These are phyloP conservation scores for Epichloe sp. DNA, from an alignment of 2,329 filamentous ascomycete genomes.

Conservation along the genomic window DNA sequence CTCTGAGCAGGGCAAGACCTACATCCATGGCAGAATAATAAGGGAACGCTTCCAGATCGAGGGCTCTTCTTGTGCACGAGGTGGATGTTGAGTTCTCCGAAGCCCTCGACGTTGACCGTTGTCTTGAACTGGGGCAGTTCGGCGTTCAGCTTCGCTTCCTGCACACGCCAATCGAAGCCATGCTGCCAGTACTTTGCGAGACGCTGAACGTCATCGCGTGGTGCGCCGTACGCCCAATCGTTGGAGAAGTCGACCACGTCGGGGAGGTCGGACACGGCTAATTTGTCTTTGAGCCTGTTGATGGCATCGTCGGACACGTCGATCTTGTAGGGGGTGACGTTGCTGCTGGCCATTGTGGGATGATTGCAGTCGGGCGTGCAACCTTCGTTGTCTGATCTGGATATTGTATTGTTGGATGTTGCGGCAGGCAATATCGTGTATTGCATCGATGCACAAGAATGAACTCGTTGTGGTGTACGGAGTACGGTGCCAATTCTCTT, in stretches of 20 bases:
- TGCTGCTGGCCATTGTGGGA: slow-evolving; percentile 2
- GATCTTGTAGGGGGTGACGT: slow-evolving; percentile 21
- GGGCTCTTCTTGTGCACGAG: slow-evolving; percentile 46
- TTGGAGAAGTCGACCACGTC: slow-evolving; percentile 19
- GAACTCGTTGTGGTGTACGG: too few species aligned
- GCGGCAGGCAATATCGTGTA: too few species aligned
- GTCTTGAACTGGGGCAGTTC: slow-evolving; percentile 43
- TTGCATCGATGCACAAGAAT: too few species aligned
- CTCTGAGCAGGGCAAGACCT: neutral
- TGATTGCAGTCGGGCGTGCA: neutral
- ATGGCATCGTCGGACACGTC: slow-evolving; percentile 19
- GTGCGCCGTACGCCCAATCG: slow-evolving; percentile 19
- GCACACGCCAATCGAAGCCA: slow-evolving; percentile 49
- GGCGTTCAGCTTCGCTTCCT: slow-evolving; percentile 43
- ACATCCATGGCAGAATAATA: slow-evolving; percentile 37
- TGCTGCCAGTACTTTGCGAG: slow-evolving; percentile 24
- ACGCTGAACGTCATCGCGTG: slow-evolving; percentile 20
- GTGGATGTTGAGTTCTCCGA: slow-evolving; percentile 47
- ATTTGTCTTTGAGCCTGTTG: slow-evolving; percentile 17
- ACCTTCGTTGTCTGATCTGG: neutral
- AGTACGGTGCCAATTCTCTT: neutral
- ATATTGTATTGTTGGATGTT: too few species aligned
- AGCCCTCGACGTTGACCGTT: slow-evolving; percentile 39
- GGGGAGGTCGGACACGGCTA: slow-evolving; percentile 18
- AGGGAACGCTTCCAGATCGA: slow-evolving; percentile 41